A percentile compares a stretch with the other conserved stretches of the same genome.
Evolutionary conservation across 306 rosid species (phyloP).

Genomic region (Vachellia collinsii): DNA sequence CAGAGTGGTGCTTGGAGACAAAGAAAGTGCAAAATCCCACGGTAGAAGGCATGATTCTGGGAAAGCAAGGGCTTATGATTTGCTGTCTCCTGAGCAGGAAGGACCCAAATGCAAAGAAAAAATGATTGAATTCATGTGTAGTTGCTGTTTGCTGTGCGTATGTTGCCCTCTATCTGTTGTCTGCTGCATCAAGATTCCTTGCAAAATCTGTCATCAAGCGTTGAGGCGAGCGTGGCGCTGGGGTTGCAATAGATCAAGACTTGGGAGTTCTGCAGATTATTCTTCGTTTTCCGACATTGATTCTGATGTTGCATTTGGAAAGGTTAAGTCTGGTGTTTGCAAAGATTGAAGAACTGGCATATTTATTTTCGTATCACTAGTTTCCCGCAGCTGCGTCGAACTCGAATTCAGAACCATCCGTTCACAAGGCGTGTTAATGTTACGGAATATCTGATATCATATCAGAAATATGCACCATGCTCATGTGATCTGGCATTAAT

Average conservation of each 20-base stretch:
- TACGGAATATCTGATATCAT: not conserved
- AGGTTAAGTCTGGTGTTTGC: constrained; percentile 28
- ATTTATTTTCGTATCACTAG: not conserved
- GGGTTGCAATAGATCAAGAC: constrained; percentile 46
- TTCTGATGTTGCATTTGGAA: constrained; percentile 34
- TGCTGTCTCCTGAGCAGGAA: constrained; percentile 25
- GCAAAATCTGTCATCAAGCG: constrained; percentile 48
- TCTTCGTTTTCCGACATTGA: constrained; percentile 80
- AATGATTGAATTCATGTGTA: constrained; percentile 47
- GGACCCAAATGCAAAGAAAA: constrained; percentile 41
- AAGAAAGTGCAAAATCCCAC: constrained; percentile 2
- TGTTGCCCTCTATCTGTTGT: constrained; percentile 54
- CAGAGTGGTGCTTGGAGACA: constrained; percentile 40
- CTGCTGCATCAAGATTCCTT: constrained; percentile 63
- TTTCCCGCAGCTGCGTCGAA: not conserved
- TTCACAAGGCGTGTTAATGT: not conserved
- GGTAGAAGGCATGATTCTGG: constrained; percentile 8
- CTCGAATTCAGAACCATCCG: not conserved
- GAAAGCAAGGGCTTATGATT: constrained; percentile 29
- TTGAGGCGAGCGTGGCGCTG: constrained; percentile 40
- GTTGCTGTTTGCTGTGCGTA: constrained; percentile 56
- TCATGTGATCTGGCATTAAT: not conserved
- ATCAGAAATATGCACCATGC: not conserved
- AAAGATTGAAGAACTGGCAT: constrained; percentile 24
- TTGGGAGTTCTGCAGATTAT: constrained; percentile 42